A percentile compares a stretch with the other conserved stretches of the same genome.
Conservation (phyloP, 176 grass and related monocot species). For the Ampelocalamus luodianensis region DNA sequence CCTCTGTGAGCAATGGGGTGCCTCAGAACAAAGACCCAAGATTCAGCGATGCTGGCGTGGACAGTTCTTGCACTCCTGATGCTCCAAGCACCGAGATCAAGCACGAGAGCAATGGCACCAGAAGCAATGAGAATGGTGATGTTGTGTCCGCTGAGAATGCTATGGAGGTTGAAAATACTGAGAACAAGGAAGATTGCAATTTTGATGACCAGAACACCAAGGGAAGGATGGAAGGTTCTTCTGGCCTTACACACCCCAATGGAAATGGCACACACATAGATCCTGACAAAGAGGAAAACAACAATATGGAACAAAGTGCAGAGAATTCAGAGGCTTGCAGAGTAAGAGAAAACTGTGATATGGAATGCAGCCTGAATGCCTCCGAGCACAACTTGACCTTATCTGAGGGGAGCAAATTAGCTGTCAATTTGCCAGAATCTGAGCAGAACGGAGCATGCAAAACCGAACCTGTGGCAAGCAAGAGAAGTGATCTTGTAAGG, state of each 20-base stretch:
- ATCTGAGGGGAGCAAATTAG: conserved; percentile 18
- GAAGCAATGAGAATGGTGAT: conserved; percentile 25
- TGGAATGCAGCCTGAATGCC: conserved; percentile 6
- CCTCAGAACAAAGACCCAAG: conserved; percentile 14
- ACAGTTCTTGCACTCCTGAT: neutral
- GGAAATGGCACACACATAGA: neutral
- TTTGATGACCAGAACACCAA: conserved; percentile 24
- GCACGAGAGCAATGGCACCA: conserved; percentile 4
- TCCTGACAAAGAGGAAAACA: conserved; percentile 37
- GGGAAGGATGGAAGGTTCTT: conserved; percentile 29
- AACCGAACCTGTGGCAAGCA: conserved; percentile 5
- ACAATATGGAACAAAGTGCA: neutral
- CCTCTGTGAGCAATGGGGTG: conserved; percentile 27
- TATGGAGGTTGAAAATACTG: neutral
- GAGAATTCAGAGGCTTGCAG: conserved; percentile 11
- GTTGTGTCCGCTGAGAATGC: neutral
- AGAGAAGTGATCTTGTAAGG: conserved; percentile 37
- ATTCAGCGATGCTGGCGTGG: neutral
- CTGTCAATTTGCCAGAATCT: conserved; percentile 12
- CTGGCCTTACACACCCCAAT: neutral
- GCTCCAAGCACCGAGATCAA: neutral
- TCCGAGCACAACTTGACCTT: neutral
- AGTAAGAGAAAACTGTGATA: neutral
- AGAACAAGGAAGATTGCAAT: neutral
- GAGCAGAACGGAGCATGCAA: conserved; percentile 19